Evolutionary conservation across 192 early-diverging fungal species (phyloP).

Genomic region (Mortierella alpina): DNA sequence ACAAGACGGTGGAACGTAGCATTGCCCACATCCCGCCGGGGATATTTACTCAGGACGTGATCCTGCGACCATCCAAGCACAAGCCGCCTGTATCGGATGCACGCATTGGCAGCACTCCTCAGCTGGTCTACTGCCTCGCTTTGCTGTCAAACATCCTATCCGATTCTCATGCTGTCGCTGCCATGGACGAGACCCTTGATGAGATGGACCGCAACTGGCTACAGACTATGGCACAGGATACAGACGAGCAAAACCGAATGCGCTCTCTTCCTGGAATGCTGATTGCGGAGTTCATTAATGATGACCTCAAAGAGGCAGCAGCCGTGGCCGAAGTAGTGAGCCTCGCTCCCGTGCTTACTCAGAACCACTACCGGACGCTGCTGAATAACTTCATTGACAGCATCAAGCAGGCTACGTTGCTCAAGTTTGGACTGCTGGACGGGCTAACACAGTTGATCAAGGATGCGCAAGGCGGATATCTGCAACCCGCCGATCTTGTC

Average conservation of each 20-base stretch:
- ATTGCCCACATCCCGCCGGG: too few relatives aligned
- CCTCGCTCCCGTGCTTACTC: not conserved
- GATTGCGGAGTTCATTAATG: not conserved
- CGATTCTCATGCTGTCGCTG: not conserved
- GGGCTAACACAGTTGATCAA: not conserved
- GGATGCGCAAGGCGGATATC: not conserved
- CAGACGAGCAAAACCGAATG: not conserved
- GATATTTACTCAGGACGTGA: too few relatives aligned
- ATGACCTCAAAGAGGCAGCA: not conserved
- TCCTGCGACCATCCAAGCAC: too few relatives aligned
- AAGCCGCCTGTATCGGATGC: not conserved
- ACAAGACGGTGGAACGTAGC: too few relatives aligned
- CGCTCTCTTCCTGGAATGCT: not conserved
- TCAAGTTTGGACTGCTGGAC: not conserved
- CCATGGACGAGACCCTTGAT: not conserved
- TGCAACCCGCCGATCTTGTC: conserved; percentile 2
- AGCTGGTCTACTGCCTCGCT: too few relatives aligned
- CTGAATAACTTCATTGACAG: not conserved
- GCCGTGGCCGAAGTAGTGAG: not conserved
- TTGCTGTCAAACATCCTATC: not conserved
- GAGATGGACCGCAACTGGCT: not conserved
- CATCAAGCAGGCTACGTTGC: not conserved
- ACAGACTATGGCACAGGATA: not conserved
- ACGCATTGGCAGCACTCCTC: not conserved
- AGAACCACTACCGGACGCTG: not conserved